phyloP scores from a whole-genome alignment of 2,329 filamentous ascomycete species.

The Bipolaris bicolor region DNA sequence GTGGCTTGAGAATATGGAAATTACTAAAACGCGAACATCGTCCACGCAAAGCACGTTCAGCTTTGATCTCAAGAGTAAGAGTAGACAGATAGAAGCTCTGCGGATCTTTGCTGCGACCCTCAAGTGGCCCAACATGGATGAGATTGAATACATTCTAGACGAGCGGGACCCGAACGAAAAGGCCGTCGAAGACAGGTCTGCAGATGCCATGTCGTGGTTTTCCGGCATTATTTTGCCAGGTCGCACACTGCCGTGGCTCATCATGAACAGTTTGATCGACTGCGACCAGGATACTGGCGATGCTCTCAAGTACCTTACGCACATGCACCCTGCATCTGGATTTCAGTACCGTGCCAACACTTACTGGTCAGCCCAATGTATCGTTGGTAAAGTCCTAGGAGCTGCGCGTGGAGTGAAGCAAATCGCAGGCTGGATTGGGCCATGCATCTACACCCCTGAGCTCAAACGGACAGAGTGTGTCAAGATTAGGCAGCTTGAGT shows the following conservation, averaged over 20 bases:
- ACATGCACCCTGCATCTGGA: slow-evolving; percentile 71
- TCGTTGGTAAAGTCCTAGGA: slow-evolving; percentile 75
- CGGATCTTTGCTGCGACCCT: slow-evolving; percentile 72
- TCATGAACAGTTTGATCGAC: slow-evolving; percentile 80
- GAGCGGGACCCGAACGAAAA: slow-evolving; percentile 60
- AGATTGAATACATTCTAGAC: slow-evolving; percentile 67
- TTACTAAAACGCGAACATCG: slow-evolving; percentile 64
- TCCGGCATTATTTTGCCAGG: slow-evolving; percentile 75
- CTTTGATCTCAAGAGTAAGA: slow-evolving; percentile 69
- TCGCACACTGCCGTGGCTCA: slow-evolving; percentile 72
- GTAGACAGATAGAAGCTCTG: slow-evolving; percentile 71
- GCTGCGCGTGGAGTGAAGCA: slow-evolving; percentile 71
- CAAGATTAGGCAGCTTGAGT: slow-evolving; percentile 66
- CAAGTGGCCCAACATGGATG: slow-evolving; percentile 76
- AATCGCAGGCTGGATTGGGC: slow-evolving; percentile 76
- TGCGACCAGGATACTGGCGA: slow-evolving; percentile 72
- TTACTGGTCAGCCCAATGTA: slow-evolving; percentile 75
- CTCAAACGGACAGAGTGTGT: slow-evolving; percentile 73
- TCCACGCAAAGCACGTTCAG: slow-evolving; percentile 56
- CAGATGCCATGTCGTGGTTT: slow-evolving; percentile 78
- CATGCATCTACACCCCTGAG: slow-evolving; percentile 70
- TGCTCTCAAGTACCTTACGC: slow-evolving; percentile 69
- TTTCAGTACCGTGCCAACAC: slow-evolving; percentile 80
- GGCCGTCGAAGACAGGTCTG: slow-evolving; percentile 65
- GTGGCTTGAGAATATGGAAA: slow-evolving; percentile 73